Evolutionary conservation across 139 green algal genomes (phyloP), one percentile per base, ranked within the genome.

Genomic region (Tetraselmis striata): DNA sequence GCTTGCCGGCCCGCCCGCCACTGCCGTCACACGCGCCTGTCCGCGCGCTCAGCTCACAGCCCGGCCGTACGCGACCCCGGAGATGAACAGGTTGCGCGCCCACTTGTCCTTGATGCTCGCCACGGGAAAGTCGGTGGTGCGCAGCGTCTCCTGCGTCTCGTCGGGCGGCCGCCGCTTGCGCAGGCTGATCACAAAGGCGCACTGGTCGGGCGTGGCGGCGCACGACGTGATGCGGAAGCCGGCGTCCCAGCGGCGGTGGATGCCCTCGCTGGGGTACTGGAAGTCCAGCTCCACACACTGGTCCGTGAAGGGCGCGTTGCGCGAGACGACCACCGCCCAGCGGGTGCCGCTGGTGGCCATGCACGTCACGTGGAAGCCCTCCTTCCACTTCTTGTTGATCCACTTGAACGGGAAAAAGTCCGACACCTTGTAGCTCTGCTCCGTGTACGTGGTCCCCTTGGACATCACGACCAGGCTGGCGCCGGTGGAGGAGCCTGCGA

Each of bases 301-400:
- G 77, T 94, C 87, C 22, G 88, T 80, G 84, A 91, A 96, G n/a
- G 87, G 88, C 18, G 90, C 91, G 78, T 91, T 93, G 0, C 91
- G 84, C 24, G 83, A 91, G 92, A 96, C 95, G 75, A 96, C 93
- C 24, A 96, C 90, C 0, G 90, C 93, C 95, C 95, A 98, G 79
- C 95, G 85, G 31, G 84, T 89, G 78, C 87, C 89, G 32, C 82
- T 85, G 58, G 93, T 96, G 76, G 88, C 93, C 87, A 95, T 94
- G 77, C 85, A 87, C 27, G 93, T 96, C 45, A 96, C 89, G 79
- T 93, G 89, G 85, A 96, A 96, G 25, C 90, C 91, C 84, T 96
- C 93, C n/a, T 86, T 85, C 93, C 93, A 96, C 86, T 96, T 96
- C 85, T 96, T 95, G 87, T 95, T 95, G 82, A 96, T 95, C 93